phyloP scores from a whole-genome alignment of 1,284 basidiomycete genomes.

The Cutaneotrichosporon sp. region DNA sequence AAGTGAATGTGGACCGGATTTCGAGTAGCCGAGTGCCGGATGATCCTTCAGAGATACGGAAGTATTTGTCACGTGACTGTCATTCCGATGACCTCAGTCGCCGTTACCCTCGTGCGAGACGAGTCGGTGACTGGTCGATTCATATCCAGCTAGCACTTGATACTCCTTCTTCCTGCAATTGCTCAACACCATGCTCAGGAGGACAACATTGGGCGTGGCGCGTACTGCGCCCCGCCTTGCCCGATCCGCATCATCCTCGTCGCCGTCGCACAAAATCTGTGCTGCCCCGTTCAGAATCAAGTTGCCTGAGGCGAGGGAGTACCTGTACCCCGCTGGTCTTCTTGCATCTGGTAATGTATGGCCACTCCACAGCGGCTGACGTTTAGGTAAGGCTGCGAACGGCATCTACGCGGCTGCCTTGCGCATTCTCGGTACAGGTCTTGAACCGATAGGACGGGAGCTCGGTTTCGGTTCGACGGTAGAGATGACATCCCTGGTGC shows the following conservation, averaged over 20 bases:
- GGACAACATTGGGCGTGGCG: background rate
- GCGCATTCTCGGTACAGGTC: conserved; percentile 31
- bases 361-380: background rate
- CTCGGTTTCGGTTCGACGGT: conserved; percentile 31
- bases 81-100: background rate
- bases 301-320: conserved; percentile 22
- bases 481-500: conserved; percentile 31
- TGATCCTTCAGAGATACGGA: background rate
- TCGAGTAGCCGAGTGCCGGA: background rate
- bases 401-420: conserved; percentile 26
- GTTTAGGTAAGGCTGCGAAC: conserved; percentile 22
- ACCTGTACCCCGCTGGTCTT: conserved; percentile 12
- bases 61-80: background rate
- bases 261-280: conserved; percentile 26
- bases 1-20: background rate
- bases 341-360: background rate
- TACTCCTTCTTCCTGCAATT: background rate
- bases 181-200: conserved; percentile 1
- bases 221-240: background rate
- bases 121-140: no score
- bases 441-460: conserved; percentile 26
- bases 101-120: background rate
- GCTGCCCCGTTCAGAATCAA: conserved; percentile 26
- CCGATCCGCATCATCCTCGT: background rate
- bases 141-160: no score